Evolutionary conservation across 1,284 basidiomycete genomes (phyloP).

Genomic region (Cryptococcus wingfieldii): DNA sequence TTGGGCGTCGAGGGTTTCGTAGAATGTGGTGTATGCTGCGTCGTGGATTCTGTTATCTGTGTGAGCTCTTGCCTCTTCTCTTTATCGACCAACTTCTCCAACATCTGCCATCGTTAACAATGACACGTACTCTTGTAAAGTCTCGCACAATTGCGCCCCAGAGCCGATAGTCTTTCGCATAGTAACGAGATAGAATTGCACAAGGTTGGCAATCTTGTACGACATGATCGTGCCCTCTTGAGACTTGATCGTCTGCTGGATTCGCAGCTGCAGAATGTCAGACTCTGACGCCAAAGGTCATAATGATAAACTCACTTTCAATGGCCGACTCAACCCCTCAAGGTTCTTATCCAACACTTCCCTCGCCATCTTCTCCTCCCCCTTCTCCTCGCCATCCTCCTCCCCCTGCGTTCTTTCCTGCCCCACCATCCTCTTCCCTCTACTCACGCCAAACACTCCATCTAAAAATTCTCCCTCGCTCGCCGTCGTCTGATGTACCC

Average conservation of each 20-base stretch:
- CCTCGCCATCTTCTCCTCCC: constrained; percentile 73
- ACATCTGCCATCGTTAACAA: not conserved
- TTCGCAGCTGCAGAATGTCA: constrained; percentile 59
- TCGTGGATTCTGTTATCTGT: constrained; percentile 62
- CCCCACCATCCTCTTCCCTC: constrained; percentile 66
- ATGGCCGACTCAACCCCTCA: constrained; percentile 76
- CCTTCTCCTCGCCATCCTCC: constrained; percentile 47
- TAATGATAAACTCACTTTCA: constrained; percentile 58
- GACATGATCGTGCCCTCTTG: constrained; percentile 89
- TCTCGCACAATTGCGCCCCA: constrained; percentile 68
- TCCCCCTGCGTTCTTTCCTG: constrained; percentile 22
- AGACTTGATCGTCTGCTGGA: constrained; percentile 84
- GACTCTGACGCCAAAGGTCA: not conserved
- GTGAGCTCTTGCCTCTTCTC: constrained; percentile 1
- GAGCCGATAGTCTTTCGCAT: constrained; percentile 88
- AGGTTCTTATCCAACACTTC: constrained; percentile 78
- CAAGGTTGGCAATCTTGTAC: constrained; percentile 87
- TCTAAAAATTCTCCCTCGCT: constrained; percentile 91
- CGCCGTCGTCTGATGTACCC: constrained; percentile 95
- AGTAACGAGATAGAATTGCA: constrained; percentile 88
- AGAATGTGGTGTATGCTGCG: constrained; percentile 74
- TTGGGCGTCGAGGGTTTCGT: constrained; percentile 76
- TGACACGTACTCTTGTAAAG: constrained; percentile 69
- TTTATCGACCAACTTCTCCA: no score
- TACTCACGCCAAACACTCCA: constrained; percentile 68